Conservation (phyloP, 1,284 basidiomycete genomes). For the Trichosporon inkin region DNA sequence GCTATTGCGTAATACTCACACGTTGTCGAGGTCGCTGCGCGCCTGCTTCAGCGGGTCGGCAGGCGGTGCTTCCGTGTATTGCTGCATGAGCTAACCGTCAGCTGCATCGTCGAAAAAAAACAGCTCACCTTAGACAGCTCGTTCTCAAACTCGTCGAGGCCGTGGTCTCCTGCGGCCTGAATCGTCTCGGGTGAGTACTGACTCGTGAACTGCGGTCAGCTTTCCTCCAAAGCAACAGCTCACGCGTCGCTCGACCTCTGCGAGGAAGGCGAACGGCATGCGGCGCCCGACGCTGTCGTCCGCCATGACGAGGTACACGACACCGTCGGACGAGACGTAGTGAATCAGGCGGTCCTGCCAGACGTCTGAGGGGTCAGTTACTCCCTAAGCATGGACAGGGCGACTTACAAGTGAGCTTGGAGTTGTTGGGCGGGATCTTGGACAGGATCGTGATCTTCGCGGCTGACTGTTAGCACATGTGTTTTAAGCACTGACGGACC, state of each 20-base stretch:
- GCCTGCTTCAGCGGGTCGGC: constrained; percentile 87
- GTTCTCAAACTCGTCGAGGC: constrained; percentile 50
- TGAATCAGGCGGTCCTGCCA: constrained; percentile 97
- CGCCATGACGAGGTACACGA: constrained; percentile 87
- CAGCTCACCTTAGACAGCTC: constrained; percentile 49
- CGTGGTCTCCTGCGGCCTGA: constrained; percentile 50
- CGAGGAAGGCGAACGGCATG: constrained; percentile 90
- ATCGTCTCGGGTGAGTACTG: constrained; percentile 51
- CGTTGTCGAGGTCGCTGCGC: constrained; percentile 82
- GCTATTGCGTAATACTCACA: constrained; percentile 47
- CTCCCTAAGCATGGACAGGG: background rate
- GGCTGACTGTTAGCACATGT: constrained; percentile 34
- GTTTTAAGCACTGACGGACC: constrained; percentile 53
- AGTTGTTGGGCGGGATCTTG: constrained; percentile 57
- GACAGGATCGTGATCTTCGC: constrained; percentile 88
- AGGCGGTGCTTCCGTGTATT: constrained; percentile 84
- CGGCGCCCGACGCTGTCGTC: constrained; percentile 83
- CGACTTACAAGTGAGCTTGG: constrained; percentile 21
- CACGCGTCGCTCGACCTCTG: constrained; percentile 73
- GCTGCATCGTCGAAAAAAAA: too few species aligned
- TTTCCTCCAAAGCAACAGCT: constrained; percentile 16
- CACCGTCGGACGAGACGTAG: constrained; percentile 81
- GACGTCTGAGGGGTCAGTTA: constrained; percentile 56
- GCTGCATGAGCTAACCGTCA: constrained; percentile 62
- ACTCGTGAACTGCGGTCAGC: constrained; percentile 57